Conservation (phyloP, 164 flowering plant genomes). For the Chimonanthus salicifolius region DNA sequence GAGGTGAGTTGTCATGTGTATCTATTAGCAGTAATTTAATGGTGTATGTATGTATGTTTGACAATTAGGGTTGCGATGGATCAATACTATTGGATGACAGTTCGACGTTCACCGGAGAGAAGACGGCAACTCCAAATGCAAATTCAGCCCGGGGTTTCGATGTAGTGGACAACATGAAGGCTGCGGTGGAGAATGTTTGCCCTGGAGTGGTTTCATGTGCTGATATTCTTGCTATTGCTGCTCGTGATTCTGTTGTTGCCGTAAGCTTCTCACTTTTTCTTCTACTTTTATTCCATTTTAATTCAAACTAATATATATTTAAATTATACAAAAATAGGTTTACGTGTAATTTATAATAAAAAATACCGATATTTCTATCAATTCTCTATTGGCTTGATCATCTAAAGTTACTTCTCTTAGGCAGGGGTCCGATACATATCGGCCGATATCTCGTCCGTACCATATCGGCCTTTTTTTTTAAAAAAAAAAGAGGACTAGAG, state of each 20-base stretch:
- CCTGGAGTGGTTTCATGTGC: conserved; percentile 43
- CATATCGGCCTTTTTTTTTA: too few relatives aligned
- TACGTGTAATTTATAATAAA: too few relatives aligned
- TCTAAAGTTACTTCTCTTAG: too few relatives aligned
- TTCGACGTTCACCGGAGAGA: conserved; percentile 26
- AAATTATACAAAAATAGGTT: too few relatives aligned
- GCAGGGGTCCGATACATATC: too few relatives aligned
- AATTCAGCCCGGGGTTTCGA: conserved; percentile 34
- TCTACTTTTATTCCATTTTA: background rate
- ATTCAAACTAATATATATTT: too few relatives aligned
- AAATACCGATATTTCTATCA: too few relatives aligned
- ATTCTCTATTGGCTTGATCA: too few relatives aligned
- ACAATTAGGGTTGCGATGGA: conserved; percentile 35
- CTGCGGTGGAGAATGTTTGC: conserved; percentile 29
- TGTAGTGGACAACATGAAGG: conserved; percentile 33
- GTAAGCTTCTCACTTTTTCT: conserved; percentile 9
- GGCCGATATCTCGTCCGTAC: too few relatives aligned
- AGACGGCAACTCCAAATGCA: conserved; percentile 25
- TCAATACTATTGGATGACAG: conserved; percentile 35
- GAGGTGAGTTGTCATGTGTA: background rate
- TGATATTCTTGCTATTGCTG: conserved; percentile 37
- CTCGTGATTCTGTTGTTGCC: conserved; percentile 27
- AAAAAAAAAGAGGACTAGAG: too few relatives aligned
- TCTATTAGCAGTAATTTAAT: background rate
- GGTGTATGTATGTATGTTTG: background rate